These are phyloP conservation scores for Sphaerulina populicola DNA, from an alignment of 2,329 filamentous ascomycete species.

Conservation along the genomic window DNA sequence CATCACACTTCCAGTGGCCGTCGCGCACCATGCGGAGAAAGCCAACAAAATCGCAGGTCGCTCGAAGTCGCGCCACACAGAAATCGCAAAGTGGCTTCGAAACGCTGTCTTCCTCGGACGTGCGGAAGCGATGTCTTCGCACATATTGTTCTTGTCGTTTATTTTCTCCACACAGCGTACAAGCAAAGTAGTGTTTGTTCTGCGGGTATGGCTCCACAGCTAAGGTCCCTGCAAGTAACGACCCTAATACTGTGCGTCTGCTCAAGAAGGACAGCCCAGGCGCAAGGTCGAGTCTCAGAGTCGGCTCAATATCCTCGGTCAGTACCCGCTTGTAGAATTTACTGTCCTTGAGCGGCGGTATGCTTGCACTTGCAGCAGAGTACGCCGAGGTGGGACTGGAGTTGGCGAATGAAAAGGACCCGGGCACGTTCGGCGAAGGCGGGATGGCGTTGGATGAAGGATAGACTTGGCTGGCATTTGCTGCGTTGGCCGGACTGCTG, in stretches of 20 bases:
- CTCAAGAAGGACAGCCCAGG: constrained; percentile 91
- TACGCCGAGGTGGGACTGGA: constrained; percentile 26
- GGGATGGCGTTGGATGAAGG: constrained; percentile 26
- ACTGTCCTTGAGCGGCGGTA: constrained; percentile 71
- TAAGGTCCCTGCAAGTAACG: constrained; percentile 75
- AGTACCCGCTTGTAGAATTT: constrained; percentile 89
- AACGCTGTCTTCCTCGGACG: constrained; percentile 75
- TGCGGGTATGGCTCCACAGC: constrained; percentile 73
- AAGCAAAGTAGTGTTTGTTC: constrained; percentile 56
- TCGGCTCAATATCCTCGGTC: constrained; percentile 88
- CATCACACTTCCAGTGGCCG: constrained; percentile 79
- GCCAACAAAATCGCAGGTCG: constrained; percentile 84
- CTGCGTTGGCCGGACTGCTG: constrained; percentile 32
- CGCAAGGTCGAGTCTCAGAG: constrained; percentile 76
- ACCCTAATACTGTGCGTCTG: constrained; percentile 70
- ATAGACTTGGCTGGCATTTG: constrained; percentile 13
- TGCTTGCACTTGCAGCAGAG: constrained; percentile 25
- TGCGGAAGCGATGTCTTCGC: constrained; percentile 79
- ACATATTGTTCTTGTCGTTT: constrained; percentile 63
- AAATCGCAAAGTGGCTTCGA: constrained; percentile 84
- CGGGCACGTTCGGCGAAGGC: constrained; percentile 37
- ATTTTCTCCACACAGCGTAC: constrained; percentile 79
- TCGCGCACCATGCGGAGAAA: constrained; percentile 88
- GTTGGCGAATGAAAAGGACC: constrained; percentile 35
- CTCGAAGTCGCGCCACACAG: constrained; percentile 73